Evolutionary conservation across 495 filamentous ascomycete species (phyloP), one percentile per base, ranked within the genome.

Genomic region (Lepidopterella palustris): DNA sequence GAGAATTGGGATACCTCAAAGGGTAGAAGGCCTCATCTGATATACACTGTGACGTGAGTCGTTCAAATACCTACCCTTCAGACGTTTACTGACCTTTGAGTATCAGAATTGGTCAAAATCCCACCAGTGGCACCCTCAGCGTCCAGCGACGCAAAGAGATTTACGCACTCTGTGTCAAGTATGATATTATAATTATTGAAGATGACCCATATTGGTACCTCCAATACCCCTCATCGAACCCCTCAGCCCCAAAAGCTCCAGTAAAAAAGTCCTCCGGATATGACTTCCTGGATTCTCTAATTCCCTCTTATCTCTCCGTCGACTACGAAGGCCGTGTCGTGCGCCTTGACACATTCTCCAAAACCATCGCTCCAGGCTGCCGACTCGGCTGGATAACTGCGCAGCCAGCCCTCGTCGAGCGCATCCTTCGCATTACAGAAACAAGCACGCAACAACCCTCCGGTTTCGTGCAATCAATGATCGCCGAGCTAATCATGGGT

Each of bases 161-260:
- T 47, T 96, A 96, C 71, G 79, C 78, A 6, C 70, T 96, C 32
- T 96, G 90, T 75, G 82, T 82, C 63, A 82, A 83, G 65, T 93
- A 89, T 72, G 90, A 97, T 71, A 83, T 97, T 58, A 82, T 96
- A 66, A 96, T 97, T 60, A 76, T 95, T 63, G 92, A 97, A 73
- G 92, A 97, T 68, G 91, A 95, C 57, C 92, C 92, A 2, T 97
- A 97, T 74, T 97, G 90, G 89, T 92, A 93, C 68, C 80, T 97
- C 11, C 92, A 96, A 67, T 96, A 82, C 64, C 89, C 89, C 1
- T 88, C 21, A 48, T 57, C 47, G 40, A 67, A 23, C 40, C 59
- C 56, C 53, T 55, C 39, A 52, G 71, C 50, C 60, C 50, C 59
- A 61, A 55, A 29, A 45, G 54, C 51, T 55, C 67, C 45, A 61